Evolutionary conservation across 1,284 basidiomycete species (phyloP).

Genomic region (Puccinia polysora): DNA sequence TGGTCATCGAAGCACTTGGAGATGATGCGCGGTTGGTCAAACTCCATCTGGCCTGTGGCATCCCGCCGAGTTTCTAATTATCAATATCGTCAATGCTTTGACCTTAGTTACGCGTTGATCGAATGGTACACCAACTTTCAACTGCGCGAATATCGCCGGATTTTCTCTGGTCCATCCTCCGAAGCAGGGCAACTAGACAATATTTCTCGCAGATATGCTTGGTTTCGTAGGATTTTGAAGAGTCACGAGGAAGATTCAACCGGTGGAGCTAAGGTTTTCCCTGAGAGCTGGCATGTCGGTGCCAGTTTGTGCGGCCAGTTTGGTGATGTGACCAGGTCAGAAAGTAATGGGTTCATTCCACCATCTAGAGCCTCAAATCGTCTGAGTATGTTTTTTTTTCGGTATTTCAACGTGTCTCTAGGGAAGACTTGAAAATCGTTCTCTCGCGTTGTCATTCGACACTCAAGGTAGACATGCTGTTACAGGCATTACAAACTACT

Average conservation of each 20-base stretch:
- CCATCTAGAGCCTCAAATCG: no score
- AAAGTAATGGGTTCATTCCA: conserved; percentile 17
- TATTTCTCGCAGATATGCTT: conserved; percentile 83
- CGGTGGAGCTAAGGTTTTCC: conserved; percentile 64
- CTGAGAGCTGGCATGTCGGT: conserved; percentile 73
- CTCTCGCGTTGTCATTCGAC: conserved; percentile 58
- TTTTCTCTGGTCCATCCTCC: conserved; percentile 77
- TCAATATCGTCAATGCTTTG: conserved; percentile 4
- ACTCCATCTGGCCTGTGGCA: neutral
- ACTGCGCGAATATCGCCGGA: conserved; percentile 90
- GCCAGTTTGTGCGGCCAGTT: conserved; percentile 76
- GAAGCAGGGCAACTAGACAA: conserved; percentile 97
- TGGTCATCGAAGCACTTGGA: conserved; percentile 78
- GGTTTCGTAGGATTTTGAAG: conserved; percentile 87
- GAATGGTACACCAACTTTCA: conserved; percentile 86
- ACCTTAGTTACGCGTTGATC: conserved; percentile 60
- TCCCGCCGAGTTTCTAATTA: neutral
- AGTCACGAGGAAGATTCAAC: conserved; percentile 77
- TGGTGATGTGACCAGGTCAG: conserved; percentile 74
- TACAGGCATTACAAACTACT: conserved; percentile 78
- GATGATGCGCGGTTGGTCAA: conserved; percentile 64
- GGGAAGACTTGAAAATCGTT: conserved; percentile 56
- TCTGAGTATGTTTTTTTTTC: no score
- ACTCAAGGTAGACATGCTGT: conserved; percentile 68
- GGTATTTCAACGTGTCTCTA: conserved; percentile 21